Evolutionary conservation across 1,284 basidiomycete species (phyloP).

Genomic region (Pseudozyma thailandica): DNA sequence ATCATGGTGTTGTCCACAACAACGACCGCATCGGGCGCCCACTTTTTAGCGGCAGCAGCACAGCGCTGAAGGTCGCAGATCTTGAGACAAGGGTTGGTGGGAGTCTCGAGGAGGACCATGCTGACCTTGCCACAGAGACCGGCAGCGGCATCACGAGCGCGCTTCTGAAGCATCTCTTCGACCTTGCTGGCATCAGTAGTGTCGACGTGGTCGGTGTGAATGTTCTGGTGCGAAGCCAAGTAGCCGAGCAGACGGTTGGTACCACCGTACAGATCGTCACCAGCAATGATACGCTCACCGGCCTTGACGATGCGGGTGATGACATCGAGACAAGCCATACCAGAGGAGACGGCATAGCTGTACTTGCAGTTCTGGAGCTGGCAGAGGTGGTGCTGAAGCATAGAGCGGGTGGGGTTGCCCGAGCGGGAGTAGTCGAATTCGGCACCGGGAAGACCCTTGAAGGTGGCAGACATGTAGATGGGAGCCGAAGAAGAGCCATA

Average conservation of each 20-base stretch:
- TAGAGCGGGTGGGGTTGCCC: constrained; percentile 88
- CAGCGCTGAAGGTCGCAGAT: constrained; percentile 83
- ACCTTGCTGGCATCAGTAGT: constrained; percentile 78
- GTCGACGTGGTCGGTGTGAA: constrained; percentile 92
- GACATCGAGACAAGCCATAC: constrained; percentile 97
- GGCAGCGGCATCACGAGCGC: constrained; percentile 49
- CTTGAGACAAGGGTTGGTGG: constrained; percentile 96
- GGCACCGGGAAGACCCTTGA: constrained; percentile 90
- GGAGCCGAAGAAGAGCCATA: constrained; percentile 92
- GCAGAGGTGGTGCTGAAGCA: constrained; percentile 66
- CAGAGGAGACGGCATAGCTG: constrained; percentile 90
- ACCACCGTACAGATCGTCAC: constrained; percentile 97
- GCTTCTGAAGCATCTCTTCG: constrained; percentile 53
- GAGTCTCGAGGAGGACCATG: constrained; percentile 83
- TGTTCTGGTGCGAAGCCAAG: constrained; percentile 85
- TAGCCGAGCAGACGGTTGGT: constrained; percentile 96
- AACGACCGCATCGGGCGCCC: constrained; percentile 63
- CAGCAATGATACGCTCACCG: constrained; percentile 92
- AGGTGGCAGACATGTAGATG: constrained; percentile 97
- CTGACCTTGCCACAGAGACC: constrained; percentile 53
- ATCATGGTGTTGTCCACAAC: constrained; percentile 96
- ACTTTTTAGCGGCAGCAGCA: constrained; percentile 57
- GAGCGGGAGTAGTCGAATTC: constrained; percentile 91
- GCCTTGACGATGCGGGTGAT: constrained; percentile 94
- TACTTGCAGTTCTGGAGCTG: constrained; percentile 72